These are phyloP conservation scores for Lentinula novae-zelandiae DNA, from an alignment of 1,284 basidiomycete genomes.

Conservation along the genomic window DNA sequence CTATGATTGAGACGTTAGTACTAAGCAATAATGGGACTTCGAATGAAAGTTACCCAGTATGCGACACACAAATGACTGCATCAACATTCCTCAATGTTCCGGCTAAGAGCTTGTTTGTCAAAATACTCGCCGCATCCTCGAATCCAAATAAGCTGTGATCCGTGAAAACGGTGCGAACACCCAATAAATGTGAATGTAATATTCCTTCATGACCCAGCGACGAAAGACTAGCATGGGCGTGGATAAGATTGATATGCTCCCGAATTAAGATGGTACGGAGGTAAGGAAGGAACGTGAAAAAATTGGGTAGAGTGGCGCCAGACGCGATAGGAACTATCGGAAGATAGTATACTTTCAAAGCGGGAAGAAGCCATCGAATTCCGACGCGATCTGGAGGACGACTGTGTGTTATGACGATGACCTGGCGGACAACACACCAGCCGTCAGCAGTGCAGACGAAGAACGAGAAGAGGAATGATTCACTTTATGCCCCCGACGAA, in stretches of 20 bases:
- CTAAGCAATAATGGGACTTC: not conserved
- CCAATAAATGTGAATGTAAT: conserved; percentile 82
- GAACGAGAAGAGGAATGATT: conserved; percentile 1
- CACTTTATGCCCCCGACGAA: conserved; percentile 85
- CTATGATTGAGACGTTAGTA: conserved; percentile 34
- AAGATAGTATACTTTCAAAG: conserved; percentile 93
- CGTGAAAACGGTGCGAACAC: conserved; percentile 88
- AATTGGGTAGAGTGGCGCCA: conserved; percentile 91
- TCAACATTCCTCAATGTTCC: conserved; percentile 89
- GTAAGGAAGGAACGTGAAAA: conserved; percentile 89
- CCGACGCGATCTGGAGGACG: conserved; percentile 85
- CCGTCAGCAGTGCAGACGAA: not conserved
- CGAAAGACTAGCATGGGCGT: conserved; percentile 90
- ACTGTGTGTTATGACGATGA: conserved; percentile 93
- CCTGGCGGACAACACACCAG: conserved; percentile 40
- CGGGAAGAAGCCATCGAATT: conserved; percentile 81
- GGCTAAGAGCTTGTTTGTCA: conserved; percentile 94
- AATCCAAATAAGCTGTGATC: conserved; percentile 98
- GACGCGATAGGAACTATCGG: conserved; percentile 87
- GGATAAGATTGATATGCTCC: conserved; percentile 86
- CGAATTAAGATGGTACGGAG: conserved; percentile 86
- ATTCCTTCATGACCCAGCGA: conserved; percentile 92
- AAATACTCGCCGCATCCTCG: conserved; percentile 91
- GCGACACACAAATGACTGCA: conserved; percentile 94
- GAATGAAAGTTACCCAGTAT: conserved; percentile 72